These are phyloP conservation scores for Spiromastix sp. DNA, from an alignment of 2,329 filamentous ascomycete genomes.

Conservation along the genomic window DNA sequence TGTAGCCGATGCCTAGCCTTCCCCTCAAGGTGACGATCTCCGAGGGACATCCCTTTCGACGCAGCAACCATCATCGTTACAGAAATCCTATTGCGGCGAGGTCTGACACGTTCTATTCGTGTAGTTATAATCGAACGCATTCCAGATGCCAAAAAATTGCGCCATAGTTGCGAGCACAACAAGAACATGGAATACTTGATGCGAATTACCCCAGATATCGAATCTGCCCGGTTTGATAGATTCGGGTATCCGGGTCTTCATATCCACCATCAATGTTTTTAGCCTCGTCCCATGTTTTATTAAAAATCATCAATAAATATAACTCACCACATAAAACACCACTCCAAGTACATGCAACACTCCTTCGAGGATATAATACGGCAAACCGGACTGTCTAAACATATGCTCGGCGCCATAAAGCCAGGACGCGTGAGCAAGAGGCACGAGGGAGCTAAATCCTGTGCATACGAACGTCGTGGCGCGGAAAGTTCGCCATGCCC, in stretches of 20 bases:
- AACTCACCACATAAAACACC: slow-evolving; percentile 16
- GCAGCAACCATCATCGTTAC: too few relatives aligned
- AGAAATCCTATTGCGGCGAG: too few relatives aligned
- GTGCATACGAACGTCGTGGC: slow-evolving; percentile 14
- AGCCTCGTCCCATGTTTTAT: neutral
- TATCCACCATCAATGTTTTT: neutral
- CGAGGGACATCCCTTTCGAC: too few relatives aligned
- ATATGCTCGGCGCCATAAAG: slow-evolving; percentile 16
- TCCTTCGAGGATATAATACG: slow-evolving; percentile 19
- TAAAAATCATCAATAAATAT: neutral
- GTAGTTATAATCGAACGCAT: neutral
- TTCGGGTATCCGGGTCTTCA: slow-evolving; percentile 36
- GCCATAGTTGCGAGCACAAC: slow-evolving; percentile 33
- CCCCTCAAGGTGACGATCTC: too few relatives aligned
- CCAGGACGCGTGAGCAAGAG: slow-evolving; percentile 16
- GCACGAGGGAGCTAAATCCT: slow-evolving; percentile 14
- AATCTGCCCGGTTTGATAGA: slow-evolving; percentile 32
- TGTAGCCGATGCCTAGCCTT: too few relatives aligned
- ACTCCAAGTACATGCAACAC: slow-evolving; percentile 14
- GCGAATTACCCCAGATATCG: slow-evolving; percentile 37
- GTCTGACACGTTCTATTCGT: too few relatives aligned
- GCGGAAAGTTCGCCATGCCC: slow-evolving; percentile 14
- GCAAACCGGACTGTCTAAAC: slow-evolving; percentile 15
- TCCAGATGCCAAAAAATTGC: slow-evolving; percentile 34
- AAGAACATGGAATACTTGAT: slow-evolving; percentile 39